A percentile compares a stretch with the other conserved stretches of the same genome.
These are phyloP conservation scores for Puccinia brachypodii DNA, from an alignment of 1,284 basidiomycete species.

Conservation along the genomic window DNA sequence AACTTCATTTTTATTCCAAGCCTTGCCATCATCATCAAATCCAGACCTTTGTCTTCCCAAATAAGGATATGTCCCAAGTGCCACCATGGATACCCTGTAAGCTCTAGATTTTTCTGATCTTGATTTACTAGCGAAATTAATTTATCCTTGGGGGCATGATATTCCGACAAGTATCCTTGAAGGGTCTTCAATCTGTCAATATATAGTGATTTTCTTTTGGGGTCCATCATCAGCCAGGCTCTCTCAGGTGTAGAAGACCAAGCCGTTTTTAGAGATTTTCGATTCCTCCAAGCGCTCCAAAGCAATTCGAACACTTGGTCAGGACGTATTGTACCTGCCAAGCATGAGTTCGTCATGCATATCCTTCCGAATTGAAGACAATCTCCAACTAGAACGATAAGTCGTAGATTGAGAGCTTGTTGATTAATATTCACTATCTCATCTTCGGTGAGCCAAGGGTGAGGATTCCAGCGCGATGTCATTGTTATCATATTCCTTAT, in stretches of 20 bases:
- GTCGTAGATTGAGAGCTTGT: neutral
- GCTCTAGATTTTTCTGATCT: neutral
- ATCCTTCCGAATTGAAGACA: constrained; percentile 6
- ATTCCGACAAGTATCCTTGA: neutral
- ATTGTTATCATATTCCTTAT: neutral
- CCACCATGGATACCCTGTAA: neutral
- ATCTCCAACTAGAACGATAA: constrained; percentile 9
- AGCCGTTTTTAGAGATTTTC: neutral
- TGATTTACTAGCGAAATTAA: neutral
- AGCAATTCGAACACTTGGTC: neutral
- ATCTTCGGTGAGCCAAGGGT: neutral
- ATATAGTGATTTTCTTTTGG: neutral
- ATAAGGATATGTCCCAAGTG: neutral
- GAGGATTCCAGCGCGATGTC: neutral
- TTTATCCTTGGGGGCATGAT: neutral
- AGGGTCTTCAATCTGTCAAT: neutral
- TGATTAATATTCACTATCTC: neutral
- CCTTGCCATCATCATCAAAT: neutral
- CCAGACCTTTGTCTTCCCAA: neutral
- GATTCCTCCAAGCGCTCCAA: neutral
- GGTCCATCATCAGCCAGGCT: constrained; percentile 14
- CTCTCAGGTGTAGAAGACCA: constrained; percentile 4
- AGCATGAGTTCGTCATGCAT: neutral
- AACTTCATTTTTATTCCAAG: neutral
- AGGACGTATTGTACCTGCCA: neutral